Conservation (phyloP, 2,329 filamentous ascomycete species). For the Fusarium sambucinum region DNA sequence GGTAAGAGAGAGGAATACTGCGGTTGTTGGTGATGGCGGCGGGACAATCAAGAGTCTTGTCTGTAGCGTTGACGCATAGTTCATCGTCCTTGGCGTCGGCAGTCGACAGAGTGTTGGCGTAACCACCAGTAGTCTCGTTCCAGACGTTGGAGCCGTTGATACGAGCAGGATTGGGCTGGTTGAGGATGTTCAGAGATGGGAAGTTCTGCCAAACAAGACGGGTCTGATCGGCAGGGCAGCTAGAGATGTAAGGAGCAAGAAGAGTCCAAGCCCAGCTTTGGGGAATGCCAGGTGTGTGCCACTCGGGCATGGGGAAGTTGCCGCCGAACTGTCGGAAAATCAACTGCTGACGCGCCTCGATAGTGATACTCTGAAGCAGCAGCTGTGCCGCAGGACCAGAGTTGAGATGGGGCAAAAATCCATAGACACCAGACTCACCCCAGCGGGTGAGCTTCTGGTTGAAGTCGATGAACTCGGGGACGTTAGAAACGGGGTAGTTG, state of each 20-base stretch:
- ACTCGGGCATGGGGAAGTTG: slow-evolving; percentile 83
- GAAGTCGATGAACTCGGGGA: slow-evolving; percentile 85
- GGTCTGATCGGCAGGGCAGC: slow-evolving; percentile 78
- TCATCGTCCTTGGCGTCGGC: slow-evolving; percentile 59
- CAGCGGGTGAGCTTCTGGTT: slow-evolving; percentile 86
- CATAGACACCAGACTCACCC: slow-evolving; percentile 83
- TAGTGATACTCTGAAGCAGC: slow-evolving; percentile 80
- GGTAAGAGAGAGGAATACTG: slow-evolving; percentile 77
- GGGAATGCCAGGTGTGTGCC: slow-evolving; percentile 83
- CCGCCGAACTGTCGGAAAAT: slow-evolving; percentile 87
- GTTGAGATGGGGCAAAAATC: slow-evolving; percentile 82
- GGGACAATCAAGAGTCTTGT: slow-evolving; percentile 67
- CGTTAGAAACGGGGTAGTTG: slow-evolving; percentile 81
- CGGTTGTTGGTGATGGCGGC: slow-evolving; percentile 77
- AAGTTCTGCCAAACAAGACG: slow-evolving; percentile 88
- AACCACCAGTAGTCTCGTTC: slow-evolving; percentile 74
- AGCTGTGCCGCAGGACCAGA: slow-evolving; percentile 79
- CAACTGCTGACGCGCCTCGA: slow-evolving; percentile 85
- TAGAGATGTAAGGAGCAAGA: slow-evolving; percentile 83
- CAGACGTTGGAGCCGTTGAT: slow-evolving; percentile 70
- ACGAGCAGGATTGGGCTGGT: slow-evolving; percentile 80
- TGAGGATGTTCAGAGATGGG: slow-evolving; percentile 76
- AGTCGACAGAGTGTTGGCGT: slow-evolving; percentile 66
- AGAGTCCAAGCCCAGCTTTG: slow-evolving; percentile 89
- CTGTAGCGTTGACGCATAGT: slow-evolving; percentile 69